These are phyloP conservation scores for Kodamaea kakaduensis DNA, from an alignment of 805 yeast genomes.

Conservation along the genomic window DNA sequence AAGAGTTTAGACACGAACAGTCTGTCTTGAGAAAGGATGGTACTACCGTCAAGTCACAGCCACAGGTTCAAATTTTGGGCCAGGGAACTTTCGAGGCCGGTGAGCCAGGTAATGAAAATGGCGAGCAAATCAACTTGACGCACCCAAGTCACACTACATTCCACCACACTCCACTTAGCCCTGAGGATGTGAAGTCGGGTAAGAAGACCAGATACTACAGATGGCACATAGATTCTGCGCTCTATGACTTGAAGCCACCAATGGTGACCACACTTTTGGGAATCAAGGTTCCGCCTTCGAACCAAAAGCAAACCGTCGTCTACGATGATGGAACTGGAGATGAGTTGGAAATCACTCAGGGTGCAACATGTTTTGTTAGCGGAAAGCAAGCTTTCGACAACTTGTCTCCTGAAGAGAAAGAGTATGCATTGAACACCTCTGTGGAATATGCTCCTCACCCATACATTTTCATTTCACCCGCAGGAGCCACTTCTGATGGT, in stretches of 20 bases:
- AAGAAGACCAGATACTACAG: constrained; percentile 80
- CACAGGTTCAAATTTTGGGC: constrained; percentile 88
- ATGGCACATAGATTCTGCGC: constrained; percentile 92
- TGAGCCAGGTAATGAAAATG: constrained; percentile 56
- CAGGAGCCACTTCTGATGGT: constrained; percentile 82
- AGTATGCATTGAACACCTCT: constrained; percentile 69
- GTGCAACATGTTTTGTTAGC: constrained; percentile 85
- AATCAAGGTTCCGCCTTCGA: constrained; percentile 68
- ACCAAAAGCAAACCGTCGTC: constrained; percentile 58
- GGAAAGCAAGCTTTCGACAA: constrained; percentile 75
- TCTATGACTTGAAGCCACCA: constrained; percentile 83
- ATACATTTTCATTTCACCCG: constrained; percentile 76
- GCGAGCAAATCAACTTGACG: constrained; percentile 57
- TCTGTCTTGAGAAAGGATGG: constrained; percentile 80
- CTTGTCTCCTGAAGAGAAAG: constrained; percentile 65
- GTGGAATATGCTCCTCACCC: constrained; percentile 93
- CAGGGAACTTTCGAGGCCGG: constrained; percentile 64
- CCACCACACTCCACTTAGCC: constrained; percentile 63
- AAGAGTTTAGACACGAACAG: constrained; percentile 50
- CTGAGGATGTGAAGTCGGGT: constrained; percentile 55
- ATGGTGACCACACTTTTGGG: constrained; percentile 82
- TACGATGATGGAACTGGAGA: constrained; percentile 57
- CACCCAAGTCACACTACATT: constrained; percentile 84
- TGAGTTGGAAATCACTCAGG: constrained; percentile 64
- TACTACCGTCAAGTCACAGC: constrained; percentile 70